Evolutionary conservation across 2,329 filamentous ascomycete genomes (phyloP), one percentile per base, ranked within the genome.

Genomic region (Pseudogymnoascus sp.): DNA sequence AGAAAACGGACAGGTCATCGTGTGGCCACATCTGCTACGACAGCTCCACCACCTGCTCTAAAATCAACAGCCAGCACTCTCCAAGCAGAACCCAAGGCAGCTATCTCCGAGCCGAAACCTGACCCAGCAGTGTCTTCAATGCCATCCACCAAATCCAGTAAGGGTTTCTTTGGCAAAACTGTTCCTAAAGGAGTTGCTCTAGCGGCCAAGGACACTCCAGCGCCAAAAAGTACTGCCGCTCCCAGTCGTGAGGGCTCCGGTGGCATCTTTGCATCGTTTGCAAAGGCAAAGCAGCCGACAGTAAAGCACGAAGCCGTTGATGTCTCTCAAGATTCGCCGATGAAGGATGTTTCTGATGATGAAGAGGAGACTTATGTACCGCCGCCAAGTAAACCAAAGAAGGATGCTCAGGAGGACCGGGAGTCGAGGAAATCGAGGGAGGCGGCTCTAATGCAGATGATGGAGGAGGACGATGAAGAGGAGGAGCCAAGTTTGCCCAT

Each of bases 201-300:
- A 30, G 35, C 38, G n/a, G 22, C 37, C 15, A 30, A 50, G 14
- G 28, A 53, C 28, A 33, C 78, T 76, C 58, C 60, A 70, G 2
- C 60, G 2, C 62, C 69, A 6, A 62, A 66, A 2, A 65, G 70
- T 3, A 60, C 18, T 15, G 59, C 66, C 35, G 61, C 73, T 0
- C 66, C 80, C 2, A 90, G 89, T 69, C 82, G 82, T 61, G 81
- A 82, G 60, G 78, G 76, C 14, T 83, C 86, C 11, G 76, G 75
- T 2, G 82, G 83, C 62, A 83, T 95, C 25, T 91, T 94, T 79
- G 86, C 87, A 63, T 88, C 90, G 0, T 95, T 95, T 71, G 88
- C 89, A 12, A 90, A 88, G 68, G 72, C 79, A 2, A 86, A 85
- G 67, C 77, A 85, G 4, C 90, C 86, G 68, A 66, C 61, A 6